These are phyloP conservation scores for Ceratobasidium sp. DNA, from an alignment of 1,284 basidiomycete genomes.

Conservation along the genomic window DNA sequence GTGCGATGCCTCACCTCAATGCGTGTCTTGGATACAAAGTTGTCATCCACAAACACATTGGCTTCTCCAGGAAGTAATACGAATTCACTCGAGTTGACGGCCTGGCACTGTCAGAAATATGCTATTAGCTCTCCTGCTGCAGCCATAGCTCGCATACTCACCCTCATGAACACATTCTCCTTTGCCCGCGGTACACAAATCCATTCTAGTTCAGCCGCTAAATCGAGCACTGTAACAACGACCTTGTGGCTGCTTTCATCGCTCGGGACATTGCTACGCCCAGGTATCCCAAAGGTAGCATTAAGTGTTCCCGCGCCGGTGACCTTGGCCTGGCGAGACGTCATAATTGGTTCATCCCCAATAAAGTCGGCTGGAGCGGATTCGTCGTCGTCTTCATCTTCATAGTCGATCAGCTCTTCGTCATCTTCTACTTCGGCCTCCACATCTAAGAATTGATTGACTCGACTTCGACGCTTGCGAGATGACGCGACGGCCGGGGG, in stretches of 20 bases:
- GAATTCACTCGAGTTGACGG: slow-evolving; percentile 50
- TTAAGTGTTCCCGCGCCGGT: slow-evolving; percentile 28
- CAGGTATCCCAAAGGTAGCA: slow-evolving; percentile 47
- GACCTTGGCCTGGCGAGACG: not conserved
- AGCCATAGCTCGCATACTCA: slow-evolving; percentile 14
- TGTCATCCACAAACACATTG: slow-evolving; percentile 52
- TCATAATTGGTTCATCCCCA: not conserved
- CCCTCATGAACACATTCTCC: slow-evolving; percentile 48
- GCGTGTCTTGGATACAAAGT: slow-evolving; percentile 51
- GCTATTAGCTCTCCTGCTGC: not conserved
- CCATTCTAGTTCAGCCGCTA: slow-evolving; percentile 52
- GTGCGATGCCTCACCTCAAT: slow-evolving; percentile 46
- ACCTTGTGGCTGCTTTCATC: slow-evolving; percentile 63
- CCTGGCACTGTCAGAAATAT: slow-evolving; percentile 40
- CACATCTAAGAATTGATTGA: no score
- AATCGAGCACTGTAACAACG: slow-evolving; percentile 63
- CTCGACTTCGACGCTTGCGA: no score
- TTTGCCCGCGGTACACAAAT: slow-evolving; percentile 47
- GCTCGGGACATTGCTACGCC: slow-evolving; percentile 44
- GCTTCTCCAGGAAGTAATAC: slow-evolving; percentile 51
- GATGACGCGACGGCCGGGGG: not conserved
- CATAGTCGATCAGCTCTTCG: not conserved
- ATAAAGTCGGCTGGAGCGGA: not conserved
- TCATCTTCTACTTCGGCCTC: not conserved
- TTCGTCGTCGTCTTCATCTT: not conserved